Evolutionary conservation across 306 rosid genomes (phyloP), one percentile per base, ranked within the genome.

Genomic region (Ormosia emarginata): DNA sequence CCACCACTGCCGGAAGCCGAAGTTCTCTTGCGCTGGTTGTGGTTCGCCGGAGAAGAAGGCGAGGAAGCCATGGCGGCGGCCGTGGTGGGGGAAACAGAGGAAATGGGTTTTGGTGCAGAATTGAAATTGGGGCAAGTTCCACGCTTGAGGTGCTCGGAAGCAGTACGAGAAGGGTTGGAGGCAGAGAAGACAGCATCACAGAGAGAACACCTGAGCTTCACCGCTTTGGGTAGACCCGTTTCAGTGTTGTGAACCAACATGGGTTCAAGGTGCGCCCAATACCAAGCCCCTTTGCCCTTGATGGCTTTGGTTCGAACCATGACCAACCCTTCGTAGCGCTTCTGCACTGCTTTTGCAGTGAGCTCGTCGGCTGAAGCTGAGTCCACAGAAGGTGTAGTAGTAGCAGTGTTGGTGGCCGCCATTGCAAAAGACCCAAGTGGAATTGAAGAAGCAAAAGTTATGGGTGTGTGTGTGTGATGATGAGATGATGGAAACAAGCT

Each of bases 211-310:
- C 92, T 80, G 55, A 91, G 96, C 82, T 91, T 91, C 24, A 91
- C 96, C 44, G 96, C 93, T 34, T 91, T 90, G 17, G 96, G 93
- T 3, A 88, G 52, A 0, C 92, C 93, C 3, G 91, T 88, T 40
- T 91, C 96, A 59, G 88, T 4, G 84, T 88, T 77, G 40, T 81
- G 89, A 43, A 88, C 84, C 77, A 91, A 83, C 36, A 91, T 32
- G 72, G 96, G 96, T 82, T 91, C 96, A 39, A 91, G 68, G 89
- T 90, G 96, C 12, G 83, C 87, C 96, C 96, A 91, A 71, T 91
- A 91, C 96, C 96, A 91, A 52, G 96, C 96, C 7, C 96, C 96
- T 81, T 91, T 91, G 0, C 96, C 96, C 81, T 88, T 91, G 64
- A 91, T 87, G 30, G 96, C 96, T 69, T 91, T 91, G 34, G 79